Percentiles rank a stretch among this genome's conserved stretches.
Conservation (phyloP, 2,329 filamentous ascomycete species). For the Hymenoscyphus infarciens region DNA sequence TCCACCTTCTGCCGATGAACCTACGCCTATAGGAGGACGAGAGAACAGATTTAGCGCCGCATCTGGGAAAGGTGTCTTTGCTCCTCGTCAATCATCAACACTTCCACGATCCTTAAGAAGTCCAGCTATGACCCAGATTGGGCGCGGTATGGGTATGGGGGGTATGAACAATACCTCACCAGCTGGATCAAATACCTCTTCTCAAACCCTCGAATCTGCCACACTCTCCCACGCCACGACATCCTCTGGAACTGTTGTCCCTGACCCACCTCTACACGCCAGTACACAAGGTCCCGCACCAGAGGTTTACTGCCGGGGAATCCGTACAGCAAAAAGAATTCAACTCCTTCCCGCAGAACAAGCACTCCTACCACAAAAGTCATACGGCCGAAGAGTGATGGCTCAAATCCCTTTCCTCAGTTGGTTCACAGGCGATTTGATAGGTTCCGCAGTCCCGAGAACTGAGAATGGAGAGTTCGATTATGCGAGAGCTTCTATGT, state of each 20-base stretch:
- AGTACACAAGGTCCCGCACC: slow-evolving; percentile 31
- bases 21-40: slow-evolving; percentile 44
- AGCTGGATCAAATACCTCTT: slow-evolving; percentile 36
- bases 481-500: slow-evolving; percentile 62
- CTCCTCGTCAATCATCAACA: slow-evolving; percentile 21
- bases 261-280: slow-evolving; percentile 35
- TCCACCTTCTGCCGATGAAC: slow-evolving; percentile 60
- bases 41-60: slow-evolving; percentile 1
- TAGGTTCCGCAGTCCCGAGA: slow-evolving; percentile 71
- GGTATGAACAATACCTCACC: slow-evolving; percentile 27
- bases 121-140: slow-evolving; percentile 29
- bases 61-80: slow-evolving; percentile 15
- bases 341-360: slow-evolving; percentile 65
- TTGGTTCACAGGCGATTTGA: slow-evolving; percentile 69
- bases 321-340: slow-evolving; percentile 63
- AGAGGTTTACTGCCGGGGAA: slow-evolving; percentile 54
- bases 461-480: slow-evolving; percentile 76
- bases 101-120: slow-evolving; percentile 30
- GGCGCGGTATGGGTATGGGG: slow-evolving; percentile 24
- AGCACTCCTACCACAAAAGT: slow-evolving; percentile 66
- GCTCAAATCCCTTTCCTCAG: slow-evolving; percentile 65
- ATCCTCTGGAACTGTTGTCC: slow-evolving; percentile 31
- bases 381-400: slow-evolving; percentile 59
- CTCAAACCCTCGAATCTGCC: slow-evolving; percentile 56
- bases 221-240: slow-evolving; percentile 41